Conservation (phyloP, 73 alveolate species). For the Paramecium sexaurelia region DNA sequence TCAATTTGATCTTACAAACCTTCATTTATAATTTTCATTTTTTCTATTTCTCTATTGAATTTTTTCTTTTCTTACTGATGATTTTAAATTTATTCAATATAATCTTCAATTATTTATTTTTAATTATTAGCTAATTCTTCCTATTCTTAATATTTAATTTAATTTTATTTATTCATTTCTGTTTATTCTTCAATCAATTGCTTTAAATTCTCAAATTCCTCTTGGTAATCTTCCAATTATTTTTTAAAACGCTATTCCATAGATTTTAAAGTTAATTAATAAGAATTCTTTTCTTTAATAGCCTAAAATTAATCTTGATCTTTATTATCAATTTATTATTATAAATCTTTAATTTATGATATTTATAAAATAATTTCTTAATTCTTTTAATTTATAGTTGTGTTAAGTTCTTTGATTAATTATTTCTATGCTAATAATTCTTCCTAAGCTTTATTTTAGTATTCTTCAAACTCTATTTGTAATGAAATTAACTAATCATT, state of each 20-base stretch:
- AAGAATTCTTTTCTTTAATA: background rate
- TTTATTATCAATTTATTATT: background rate
- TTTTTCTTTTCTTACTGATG: constrained; percentile 12
- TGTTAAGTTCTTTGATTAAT: background rate
- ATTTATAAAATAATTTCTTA: background rate
- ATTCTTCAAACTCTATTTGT: background rate
- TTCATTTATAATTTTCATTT: constrained; percentile 8
- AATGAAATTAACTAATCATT: background rate
- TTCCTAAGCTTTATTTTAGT: background rate
- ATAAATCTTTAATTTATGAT: background rate
- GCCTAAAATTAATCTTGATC: constrained; percentile 13
- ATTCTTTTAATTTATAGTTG: background rate
- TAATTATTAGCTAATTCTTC: background rate
- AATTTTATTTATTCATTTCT: background rate
- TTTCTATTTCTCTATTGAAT: constrained; percentile 5
- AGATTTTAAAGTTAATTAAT: background rate
- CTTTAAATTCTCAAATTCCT: constrained; percentile 22
- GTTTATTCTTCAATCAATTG: background rate
- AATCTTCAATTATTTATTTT: constrained; percentile 46
- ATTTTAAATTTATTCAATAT: constrained; percentile 5
- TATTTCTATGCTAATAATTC: background rate
- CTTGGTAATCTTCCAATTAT: constrained; percentile 47
- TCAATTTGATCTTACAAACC: background rate
- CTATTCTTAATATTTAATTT: background rate
- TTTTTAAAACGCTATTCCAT: constrained; percentile 16